Conservation (phyloP, 139 green algal species). For the Prasinococcaceae sp. region DNA sequence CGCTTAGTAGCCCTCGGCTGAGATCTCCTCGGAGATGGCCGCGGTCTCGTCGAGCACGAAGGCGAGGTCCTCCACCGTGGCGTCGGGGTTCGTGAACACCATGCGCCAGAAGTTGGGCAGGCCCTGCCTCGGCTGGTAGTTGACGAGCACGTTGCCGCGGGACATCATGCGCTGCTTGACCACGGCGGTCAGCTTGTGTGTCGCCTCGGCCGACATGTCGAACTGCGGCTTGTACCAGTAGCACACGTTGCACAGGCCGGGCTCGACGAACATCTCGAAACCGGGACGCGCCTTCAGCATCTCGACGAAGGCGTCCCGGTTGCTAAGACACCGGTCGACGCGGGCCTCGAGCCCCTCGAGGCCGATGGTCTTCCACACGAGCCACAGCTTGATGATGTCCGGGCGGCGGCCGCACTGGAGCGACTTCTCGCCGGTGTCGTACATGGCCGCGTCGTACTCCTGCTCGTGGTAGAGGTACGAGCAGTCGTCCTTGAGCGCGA, state of each 20-base stretch:
- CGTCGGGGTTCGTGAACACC: no score
- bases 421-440: slow-evolving; percentile 2
- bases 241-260: no score
- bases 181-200: background rate
- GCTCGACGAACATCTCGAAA: no score
- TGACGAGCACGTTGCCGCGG: background rate
- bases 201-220: background rate
- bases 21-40: no score
- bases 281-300: no score
- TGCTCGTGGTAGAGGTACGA: slow-evolving; percentile 2
- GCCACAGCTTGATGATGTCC: slow-evolving; percentile 2
- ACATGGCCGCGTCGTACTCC: background rate
- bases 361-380: slow-evolving; percentile 4
- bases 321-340: background rate
- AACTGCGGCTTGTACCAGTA: no score
- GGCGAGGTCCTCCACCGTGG: no score
- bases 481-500: no score
- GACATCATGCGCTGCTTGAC: background rate
- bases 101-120: slow-evolving; percentile 4
- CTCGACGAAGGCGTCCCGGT: background rate
- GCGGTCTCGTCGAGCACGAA: no score
- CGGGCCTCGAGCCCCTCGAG: background rate
- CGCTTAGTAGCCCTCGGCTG: no score
- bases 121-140: slow-evolving; percentile 1
- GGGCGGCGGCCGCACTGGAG: slow-evolving; percentile 1